Percentiles rank a stretch among this genome's conserved stretches.
These are phyloP conservation scores for Miamiensis avidus DNA, from an alignment of 169 alveolate species.

Conservation along the genomic window DNA sequence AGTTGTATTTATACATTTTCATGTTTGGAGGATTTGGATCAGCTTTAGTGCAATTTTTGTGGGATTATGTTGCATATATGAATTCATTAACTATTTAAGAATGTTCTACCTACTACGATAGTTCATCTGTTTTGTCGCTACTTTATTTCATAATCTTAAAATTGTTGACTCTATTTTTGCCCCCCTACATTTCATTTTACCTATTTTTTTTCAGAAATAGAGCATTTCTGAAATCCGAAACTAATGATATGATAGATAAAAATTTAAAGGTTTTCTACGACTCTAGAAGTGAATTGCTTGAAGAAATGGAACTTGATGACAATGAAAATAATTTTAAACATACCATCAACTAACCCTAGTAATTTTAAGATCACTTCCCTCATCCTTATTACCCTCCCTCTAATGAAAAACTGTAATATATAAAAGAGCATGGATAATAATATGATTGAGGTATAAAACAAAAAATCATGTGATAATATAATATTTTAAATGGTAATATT, in stretches of 20 bases:
- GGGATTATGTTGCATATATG: neutral
- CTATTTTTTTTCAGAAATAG: neutral
- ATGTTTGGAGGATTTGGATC: neutral
- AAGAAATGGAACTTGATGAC: neutral
- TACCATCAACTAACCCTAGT: no score
- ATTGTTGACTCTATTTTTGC: neutral
- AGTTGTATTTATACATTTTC: no score
- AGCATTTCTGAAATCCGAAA: no score
- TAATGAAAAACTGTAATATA: no score
- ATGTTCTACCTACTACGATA: neutral
- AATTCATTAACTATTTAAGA: neutral
- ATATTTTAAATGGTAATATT: no score
- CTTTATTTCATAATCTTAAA: no score
- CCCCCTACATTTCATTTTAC: neutral
- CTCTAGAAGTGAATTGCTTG: neutral
- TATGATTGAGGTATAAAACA: no score
- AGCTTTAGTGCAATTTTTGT: neutral
- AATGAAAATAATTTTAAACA: neutral
- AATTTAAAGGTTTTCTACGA: neutral
- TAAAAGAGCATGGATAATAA: no score
- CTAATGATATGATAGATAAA: neutral
- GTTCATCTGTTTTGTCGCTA: neutral
- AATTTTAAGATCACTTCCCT: no score
- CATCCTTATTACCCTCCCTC: no score
- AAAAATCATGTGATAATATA: no score